A percentile compares a stretch with the other conserved stretches of the same genome.
phyloP scores from a whole-genome alignment of 2,329 filamentous ascomycete genomes.

The Trichophyton schoenleinii region DNA sequence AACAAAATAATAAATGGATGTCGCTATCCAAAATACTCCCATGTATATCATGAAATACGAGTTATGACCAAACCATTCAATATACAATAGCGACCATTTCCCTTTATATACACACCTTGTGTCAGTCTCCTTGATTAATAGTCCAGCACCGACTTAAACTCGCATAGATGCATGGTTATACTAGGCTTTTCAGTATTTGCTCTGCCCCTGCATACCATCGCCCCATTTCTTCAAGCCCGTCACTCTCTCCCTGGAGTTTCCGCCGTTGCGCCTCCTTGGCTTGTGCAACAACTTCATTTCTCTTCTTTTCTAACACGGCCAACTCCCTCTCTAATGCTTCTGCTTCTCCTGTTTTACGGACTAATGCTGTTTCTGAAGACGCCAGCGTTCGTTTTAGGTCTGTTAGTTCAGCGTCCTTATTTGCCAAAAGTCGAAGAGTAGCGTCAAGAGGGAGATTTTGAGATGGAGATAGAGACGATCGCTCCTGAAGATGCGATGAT shows the following conservation, averaged over 20 bases:
- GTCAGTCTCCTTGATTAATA: background rate
- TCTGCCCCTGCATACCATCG: conserved; percentile 35
- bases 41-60: conserved; percentile 6
- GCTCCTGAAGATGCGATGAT: conserved; percentile 52
- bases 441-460: conserved; percentile 31
- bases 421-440: conserved; percentile 28
- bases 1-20: conserved; percentile 6
- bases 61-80: background rate
- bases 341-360: conserved; percentile 32
- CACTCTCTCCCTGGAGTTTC: conserved; percentile 34
- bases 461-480: conserved; percentile 21
- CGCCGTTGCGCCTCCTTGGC: conserved; percentile 35
- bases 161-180: background rate
- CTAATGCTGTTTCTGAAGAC: conserved; percentile 32
- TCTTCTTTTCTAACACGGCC: conserved; percentile 33
- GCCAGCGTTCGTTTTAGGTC: conserved; percentile 32
- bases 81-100: conserved; percentile 5
- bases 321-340: conserved; percentile 36
- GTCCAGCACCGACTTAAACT: background rate
- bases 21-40: conserved; percentile 1
- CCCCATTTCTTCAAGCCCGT: conserved; percentile 35
- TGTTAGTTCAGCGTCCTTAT: conserved; percentile 30
- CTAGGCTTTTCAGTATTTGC: conserved; percentile 28
- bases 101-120: background rate
- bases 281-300: conserved; percentile 32